These are phyloP conservation scores for Salvia splendens DNA, from an alignment of 257 asterid species.

Conservation along the genomic window DNA sequence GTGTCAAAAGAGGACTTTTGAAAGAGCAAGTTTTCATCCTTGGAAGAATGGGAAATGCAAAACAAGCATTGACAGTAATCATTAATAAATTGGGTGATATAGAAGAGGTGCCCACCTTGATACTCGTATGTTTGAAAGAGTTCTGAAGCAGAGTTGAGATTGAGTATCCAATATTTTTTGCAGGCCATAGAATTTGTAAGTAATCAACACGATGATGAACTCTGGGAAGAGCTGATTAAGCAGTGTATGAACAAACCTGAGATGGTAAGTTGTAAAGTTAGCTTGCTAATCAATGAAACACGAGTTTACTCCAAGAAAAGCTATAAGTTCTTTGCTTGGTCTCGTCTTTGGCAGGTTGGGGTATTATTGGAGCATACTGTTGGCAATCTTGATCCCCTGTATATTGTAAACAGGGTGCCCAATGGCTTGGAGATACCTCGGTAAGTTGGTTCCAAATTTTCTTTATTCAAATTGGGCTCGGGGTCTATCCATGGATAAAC, in stretches of 20 bases:
- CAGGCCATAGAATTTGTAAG: slow-evolving; percentile 98
- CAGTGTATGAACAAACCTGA: slow-evolving; percentile 94
- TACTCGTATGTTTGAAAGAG: slow-evolving; percentile 27
- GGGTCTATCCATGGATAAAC: background rate
- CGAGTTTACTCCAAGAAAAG: slow-evolving; percentile 23
- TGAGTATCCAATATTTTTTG: slow-evolving; percentile 35
- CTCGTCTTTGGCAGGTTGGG: slow-evolving; percentile 66
- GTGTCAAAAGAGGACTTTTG: slow-evolving; percentile 66
- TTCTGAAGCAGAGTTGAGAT: slow-evolving; percentile 29
- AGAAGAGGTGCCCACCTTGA: slow-evolving; percentile 65
- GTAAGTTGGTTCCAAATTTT: slow-evolving; percentile 44
- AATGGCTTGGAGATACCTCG: slow-evolving; percentile 96
- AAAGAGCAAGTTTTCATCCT: slow-evolving; percentile 93
- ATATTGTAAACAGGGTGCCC: slow-evolving; percentile 87
- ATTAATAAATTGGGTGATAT: slow-evolving; percentile 86
- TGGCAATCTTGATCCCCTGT: slow-evolving; percentile 98
- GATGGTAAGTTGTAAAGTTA: slow-evolving; percentile 61
- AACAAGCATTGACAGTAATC: slow-evolving; percentile 88
- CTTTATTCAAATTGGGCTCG: background rate
- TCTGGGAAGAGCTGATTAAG: slow-evolving; percentile 94
- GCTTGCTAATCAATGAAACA: slow-evolving; percentile 13
- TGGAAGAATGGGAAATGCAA: slow-evolving; percentile 98
- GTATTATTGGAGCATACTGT: slow-evolving; percentile 95
- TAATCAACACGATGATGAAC: slow-evolving; percentile 95
- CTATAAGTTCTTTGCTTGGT: slow-evolving; percentile 15